phyloP scores from a whole-genome alignment of 139 green algal genomes.

The Tetraselmis striata region DNA sequence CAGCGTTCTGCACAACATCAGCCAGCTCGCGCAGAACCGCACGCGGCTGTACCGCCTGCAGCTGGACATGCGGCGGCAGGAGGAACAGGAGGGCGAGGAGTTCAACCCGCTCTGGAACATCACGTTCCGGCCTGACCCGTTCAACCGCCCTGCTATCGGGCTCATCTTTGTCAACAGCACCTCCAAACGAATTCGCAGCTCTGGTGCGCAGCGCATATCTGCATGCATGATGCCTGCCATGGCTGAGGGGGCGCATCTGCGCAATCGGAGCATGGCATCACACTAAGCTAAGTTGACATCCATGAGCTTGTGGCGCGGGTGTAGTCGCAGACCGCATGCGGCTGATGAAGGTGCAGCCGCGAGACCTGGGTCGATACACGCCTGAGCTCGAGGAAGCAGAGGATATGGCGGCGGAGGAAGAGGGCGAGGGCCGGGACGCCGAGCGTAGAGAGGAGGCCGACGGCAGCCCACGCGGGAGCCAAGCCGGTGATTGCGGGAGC shows the following conservation, averaged over 20 bases:
- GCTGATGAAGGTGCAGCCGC: background rate
- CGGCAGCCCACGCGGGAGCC: too few relatives aligned
- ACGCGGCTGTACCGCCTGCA: background rate
- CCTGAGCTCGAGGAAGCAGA: background rate
- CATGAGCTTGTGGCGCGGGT: too few relatives aligned
- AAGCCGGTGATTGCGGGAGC: too few relatives aligned
- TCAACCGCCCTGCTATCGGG: background rate
- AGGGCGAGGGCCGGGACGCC: background rate
- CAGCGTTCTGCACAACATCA: background rate
- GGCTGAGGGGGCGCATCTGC: too few relatives aligned
- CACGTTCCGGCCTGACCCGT: background rate
- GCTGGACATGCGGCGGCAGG: background rate
- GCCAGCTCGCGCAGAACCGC: background rate
- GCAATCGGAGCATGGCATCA: too few relatives aligned
- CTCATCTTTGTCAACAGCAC: background rate
- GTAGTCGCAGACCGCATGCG: background rate
- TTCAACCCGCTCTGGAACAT: background rate
- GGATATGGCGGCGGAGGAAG: background rate
- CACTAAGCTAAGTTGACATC: too few relatives aligned
- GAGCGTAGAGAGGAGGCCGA: background rate
- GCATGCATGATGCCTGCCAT: too few relatives aligned
- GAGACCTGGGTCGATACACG: background rate
- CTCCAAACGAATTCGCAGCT: background rate
- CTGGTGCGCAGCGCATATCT: too few relatives aligned
- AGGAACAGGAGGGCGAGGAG: background rate